phyloP scores from a whole-genome alignment of 129 eudicot genomes.

The Erigeron canadensis region DNA sequence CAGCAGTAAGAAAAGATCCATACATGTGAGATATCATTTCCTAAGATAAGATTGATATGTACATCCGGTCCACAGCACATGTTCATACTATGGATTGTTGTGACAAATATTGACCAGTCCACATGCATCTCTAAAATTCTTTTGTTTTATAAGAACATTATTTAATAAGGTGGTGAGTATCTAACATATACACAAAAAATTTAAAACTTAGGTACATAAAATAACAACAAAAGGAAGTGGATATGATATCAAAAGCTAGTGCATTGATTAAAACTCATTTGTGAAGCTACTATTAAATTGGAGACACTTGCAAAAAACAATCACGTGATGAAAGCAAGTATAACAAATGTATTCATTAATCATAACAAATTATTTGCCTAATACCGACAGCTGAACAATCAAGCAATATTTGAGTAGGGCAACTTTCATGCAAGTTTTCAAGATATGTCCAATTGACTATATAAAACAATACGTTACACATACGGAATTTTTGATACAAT shows the following conservation, averaged over 20 bases:
- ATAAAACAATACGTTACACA: conserved; percentile 16
- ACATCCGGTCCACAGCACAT: conserved; percentile 41
- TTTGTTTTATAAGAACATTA: conserved; percentile 33
- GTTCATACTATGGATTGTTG: conserved; percentile 35
- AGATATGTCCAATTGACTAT: conserved; percentile 29
- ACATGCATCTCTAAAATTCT: conserved; percentile 39
- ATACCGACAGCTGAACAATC: conserved; percentile 25
- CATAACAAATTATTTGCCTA: conserved; percentile 21
- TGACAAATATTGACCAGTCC: conserved; percentile 42
- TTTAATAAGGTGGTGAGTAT: conserved; percentile 23
- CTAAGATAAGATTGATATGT: conserved; percentile 35
- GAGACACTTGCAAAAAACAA: conserved; percentile 13
- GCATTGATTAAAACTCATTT: conserved; percentile 6
- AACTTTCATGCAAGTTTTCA: conserved; percentile 20
- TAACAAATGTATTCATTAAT: background rate
- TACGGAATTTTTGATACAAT: background rate
- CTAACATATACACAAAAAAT: conserved; percentile 21
- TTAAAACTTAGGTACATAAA: conserved; percentile 1
- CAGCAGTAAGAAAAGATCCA: conserved; percentile 22
- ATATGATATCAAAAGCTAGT: conserved; percentile 24
- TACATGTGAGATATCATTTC: conserved; percentile 30
- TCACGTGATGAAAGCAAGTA: conserved; percentile 10
- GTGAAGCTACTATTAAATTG: conserved; percentile 16
- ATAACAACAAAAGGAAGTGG: conserved; percentile 27
- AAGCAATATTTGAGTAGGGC: conserved; percentile 30